Evolutionary conservation across 441 rosid species (phyloP), one percentile per base, ranked within the genome.

Genomic region (Jatropha podagrica): DNA sequence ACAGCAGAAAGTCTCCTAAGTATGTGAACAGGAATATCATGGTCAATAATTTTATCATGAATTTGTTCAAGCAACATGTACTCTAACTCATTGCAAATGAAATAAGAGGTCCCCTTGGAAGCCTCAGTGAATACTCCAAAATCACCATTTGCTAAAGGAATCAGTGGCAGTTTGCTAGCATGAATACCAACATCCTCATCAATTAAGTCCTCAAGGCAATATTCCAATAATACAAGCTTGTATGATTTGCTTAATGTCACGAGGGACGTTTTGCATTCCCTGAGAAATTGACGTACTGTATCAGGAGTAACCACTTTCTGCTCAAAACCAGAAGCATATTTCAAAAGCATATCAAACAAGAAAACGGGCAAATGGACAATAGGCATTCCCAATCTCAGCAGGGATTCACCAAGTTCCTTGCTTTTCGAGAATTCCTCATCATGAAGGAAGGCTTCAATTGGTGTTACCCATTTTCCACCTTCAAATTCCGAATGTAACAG

Each of bases 241-340:
- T 76, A 81, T 55, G 86, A 79, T 82, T 86, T 96, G 82, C 85
- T 80, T 90, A 92, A 79, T 73, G 74, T 77, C 73, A 60, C 64
- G 77, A 93, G 85, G 64, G 68, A 9, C 1, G 23, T 76, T 84
- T 83, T 87, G 84, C 93, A 86, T 79, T 75, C 85, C 85, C 84
- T 88, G 74, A 96, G 92, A 82, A 86, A 91, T 74, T 79, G 85
- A 41, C 98, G 98, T 54, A 96, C 94, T 69, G 85, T 81, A 82
- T 84, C 88, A 58, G 99, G 97, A 83, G 97, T 96, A 78, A 96
- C 94, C 85, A 96, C 98, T 87, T 89, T 92, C 84, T 85, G 97
- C 81, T 83, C 86, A 79, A 84, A 84, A 85, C 83, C 81, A 74
- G 90, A 81, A 59, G 90, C 88, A 81, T 81, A 81, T 81, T 89